Evolutionary conservation across 768 basidiomycete species (phyloP), one percentile per base, ranked within the genome.

Genomic region (Russula sp.): DNA sequence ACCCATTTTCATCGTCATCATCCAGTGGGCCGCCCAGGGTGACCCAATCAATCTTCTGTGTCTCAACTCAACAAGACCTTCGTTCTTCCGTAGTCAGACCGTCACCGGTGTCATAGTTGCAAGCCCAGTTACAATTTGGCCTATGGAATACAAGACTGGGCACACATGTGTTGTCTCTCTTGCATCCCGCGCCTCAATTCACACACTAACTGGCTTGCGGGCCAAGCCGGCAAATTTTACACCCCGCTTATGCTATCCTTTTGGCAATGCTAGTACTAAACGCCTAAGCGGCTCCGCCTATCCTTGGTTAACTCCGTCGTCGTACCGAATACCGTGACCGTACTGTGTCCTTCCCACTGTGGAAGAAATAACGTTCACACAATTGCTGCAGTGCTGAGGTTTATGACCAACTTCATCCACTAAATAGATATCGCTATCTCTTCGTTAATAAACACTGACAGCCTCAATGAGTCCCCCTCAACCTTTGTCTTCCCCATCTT

Each of bases 401-500:
- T 31, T 63, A 40, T 14, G n/a, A 42, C 45, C 11, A 14, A 16
- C 8, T 35, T 52, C 50, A 37, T 45, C 37, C 35, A 22, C 27
- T 27, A 18, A 14, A 22, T 22, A 58, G 32, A 57, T 42, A 32
- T 34, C 40, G 7, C n/a, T 44, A n/a, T 54, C 20, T 48, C 47
- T 44, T n/a, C 32, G 40, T 44, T 18, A 8, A 34, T 37, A 51
- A n/a, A 34, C 4, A 14, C 20, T 44, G 31, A 42, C 40, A 45
- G 53, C 52, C 59, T n/a, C 31, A 10, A 48, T 20, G 11, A 34
- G 45, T 52, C 49, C 55, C 48, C 37, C 49, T 20, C 49, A 56
- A 51, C 48, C 37, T 53, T 57, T 35, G 31, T 34, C 32, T 61
- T 27, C 51, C 56, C 37, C 52, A 44, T 27, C 49, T 54, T 20